Evolutionary conservation across 495 filamentous ascomycete species (phyloP).

Genomic region (Trichoderma reesei): DNA sequence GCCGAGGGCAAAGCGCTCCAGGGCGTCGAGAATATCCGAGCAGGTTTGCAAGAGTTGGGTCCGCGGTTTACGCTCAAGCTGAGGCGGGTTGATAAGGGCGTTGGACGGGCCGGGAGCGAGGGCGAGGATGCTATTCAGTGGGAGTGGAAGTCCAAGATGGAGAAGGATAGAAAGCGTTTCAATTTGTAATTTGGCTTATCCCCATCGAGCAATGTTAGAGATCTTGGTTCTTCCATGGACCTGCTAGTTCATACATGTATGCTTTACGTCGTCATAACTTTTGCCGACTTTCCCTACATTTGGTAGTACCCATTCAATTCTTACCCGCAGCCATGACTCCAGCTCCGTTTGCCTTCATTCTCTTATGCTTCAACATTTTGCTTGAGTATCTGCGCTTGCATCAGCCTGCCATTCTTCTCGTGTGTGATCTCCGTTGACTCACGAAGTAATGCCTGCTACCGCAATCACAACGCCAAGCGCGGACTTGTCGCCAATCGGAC

Average conservation of each 20-base stretch:
- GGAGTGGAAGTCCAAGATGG: constrained; percentile 90
- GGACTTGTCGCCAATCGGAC: constrained; percentile 41
- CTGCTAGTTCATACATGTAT: not conserved
- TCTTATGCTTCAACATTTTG: constrained; percentile 36
- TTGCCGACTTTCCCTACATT: not conserved
- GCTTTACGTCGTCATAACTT: too few relatives aligned
- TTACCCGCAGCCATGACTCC: not conserved
- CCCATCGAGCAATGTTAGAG: not conserved
- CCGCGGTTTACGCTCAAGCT: constrained; percentile 82
- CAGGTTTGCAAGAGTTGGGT: constrained; percentile 77
- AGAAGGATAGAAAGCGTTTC: constrained; percentile 88
- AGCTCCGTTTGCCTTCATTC: not conserved
- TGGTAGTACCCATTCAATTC: not conserved
- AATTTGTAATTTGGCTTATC: constrained; percentile 49
- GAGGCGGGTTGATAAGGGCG: constrained; percentile 80
- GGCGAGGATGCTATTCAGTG: constrained; percentile 57
- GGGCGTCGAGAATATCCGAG: constrained; percentile 70
- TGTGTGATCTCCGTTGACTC: constrained; percentile 18
- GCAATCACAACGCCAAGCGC: constrained; percentile 44
- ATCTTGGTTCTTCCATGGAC: not conserved
- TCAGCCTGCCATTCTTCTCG: constrained; percentile 10
- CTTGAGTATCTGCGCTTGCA: constrained; percentile 29
- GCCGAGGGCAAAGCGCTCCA: constrained; percentile 79
- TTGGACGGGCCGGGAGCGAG: constrained; percentile 73
- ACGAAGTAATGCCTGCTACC: constrained; percentile 43